Evolutionary conservation across 495 filamentous ascomycete species (phyloP), one percentile per base, ranked within the genome.

Genomic region (Neurospora pannonica): DNA sequence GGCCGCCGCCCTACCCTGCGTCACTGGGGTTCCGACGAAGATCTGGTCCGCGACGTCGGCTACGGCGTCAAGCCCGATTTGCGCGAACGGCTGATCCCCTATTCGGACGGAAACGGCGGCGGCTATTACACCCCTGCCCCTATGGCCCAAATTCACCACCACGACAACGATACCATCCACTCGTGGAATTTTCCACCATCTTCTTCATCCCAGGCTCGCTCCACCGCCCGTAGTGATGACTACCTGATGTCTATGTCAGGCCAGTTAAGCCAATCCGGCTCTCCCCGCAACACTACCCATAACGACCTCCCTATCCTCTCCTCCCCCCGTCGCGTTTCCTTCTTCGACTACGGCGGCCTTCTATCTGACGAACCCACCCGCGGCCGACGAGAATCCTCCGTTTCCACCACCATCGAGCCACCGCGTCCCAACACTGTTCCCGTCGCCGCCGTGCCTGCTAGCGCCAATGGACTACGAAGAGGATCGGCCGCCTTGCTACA

Each of bases 11-110:
- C 88, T 4, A 86, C 83, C 11, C 84, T 88, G 28, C 83, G 88
- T 70, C 87, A 90, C 74, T 95, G 93, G 93, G 93, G 92, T 8
- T 94, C 91, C 75, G 93, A 97, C 79, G 91, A 92, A 69, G 93
- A 95, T 78, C 85, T 97, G 5, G 92, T 92, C 1, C 84, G 89
- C 17, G 92, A 89, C 76, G 48, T 94, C 39, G 93, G 93, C n/a
- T 87, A 92, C 19, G 84, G 90, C 28, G 83, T 91, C 21, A 83
- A 89, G 71, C 88, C 88, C 17, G 88, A 91, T 34, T 75, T 93
- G 13, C 83, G 86, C 40, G 85, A 85, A 10, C 11, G 2, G 3
- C 75, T 72, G 10, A 62, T 62, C 28, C 80, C 81, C 2, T 81
- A 75, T 38, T 74, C 76, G 19, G 74, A 71, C 40, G 71, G 76